These are phyloP conservation scores for Pachysandra terminalis DNA, from an alignment of 164 flowering plant species.

Conservation along the genomic window DNA sequence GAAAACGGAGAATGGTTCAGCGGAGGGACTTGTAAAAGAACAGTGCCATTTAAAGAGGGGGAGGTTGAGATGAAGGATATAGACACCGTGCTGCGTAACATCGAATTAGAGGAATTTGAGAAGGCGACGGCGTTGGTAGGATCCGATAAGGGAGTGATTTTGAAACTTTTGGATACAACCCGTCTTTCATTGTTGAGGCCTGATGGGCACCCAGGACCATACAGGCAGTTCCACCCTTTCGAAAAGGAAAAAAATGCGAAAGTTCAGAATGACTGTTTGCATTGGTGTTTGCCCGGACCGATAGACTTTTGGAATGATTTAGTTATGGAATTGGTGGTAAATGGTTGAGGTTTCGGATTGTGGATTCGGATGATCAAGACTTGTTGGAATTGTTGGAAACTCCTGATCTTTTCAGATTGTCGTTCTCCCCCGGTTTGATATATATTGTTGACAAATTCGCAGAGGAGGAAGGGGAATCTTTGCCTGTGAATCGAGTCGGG, in stretches of 20 bases:
- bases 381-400: background rate
- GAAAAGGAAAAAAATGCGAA: slow-evolving; percentile 41
- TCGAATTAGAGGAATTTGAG: slow-evolving; percentile 65
- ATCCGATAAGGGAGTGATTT: slow-evolving; percentile 40
- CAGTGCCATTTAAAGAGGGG: slow-evolving; percentile 60
- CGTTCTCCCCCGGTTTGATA: too few species aligned
- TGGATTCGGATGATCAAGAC: background rate
- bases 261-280: slow-evolving; percentile 72
- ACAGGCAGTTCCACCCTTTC: slow-evolving; percentile 61
- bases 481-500: background rate
- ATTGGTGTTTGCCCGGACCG: slow-evolving; percentile 96
- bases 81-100: slow-evolving; percentile 33
- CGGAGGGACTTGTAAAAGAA: slow-evolving; percentile 73
- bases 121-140: slow-evolving; percentile 48
- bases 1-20: slow-evolving; percentile 86
- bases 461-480: background rate
- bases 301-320: slow-evolving; percentile 83
- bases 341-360: slow-evolving; percentile 2
- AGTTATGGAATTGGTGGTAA: slow-evolving; percentile 34
- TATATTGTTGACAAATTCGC: background rate
- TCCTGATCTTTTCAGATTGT: background rate
- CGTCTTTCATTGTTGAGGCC: slow-evolving; percentile 64
- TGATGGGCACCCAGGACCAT: slow-evolving; percentile 94
- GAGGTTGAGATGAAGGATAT: slow-evolving; percentile 48
- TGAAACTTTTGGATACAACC: slow-evolving; percentile 63